Conservation (phyloP, 192 early-diverging fungal genomes). For the Linnemannia schmuckeri region DNA sequence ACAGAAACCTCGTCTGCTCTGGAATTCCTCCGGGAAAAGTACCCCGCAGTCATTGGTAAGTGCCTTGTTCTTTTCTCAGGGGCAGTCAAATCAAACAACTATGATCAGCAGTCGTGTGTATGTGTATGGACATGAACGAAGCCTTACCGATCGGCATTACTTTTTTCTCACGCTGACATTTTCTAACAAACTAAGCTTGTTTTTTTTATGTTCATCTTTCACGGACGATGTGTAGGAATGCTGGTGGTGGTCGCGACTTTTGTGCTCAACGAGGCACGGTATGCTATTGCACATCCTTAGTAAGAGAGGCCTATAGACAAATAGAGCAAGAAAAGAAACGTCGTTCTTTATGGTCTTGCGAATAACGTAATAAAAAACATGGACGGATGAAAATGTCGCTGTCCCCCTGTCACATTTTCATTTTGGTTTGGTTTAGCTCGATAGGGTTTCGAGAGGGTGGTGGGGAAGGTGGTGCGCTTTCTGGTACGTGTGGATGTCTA, state of each 20-base stretch:
- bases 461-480: not conserved
- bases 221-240: constrained; percentile 21
- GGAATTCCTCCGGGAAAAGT: constrained; percentile 23
- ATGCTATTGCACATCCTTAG: not conserved
- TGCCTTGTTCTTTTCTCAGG: not conserved
- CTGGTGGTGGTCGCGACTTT: constrained; percentile 39
- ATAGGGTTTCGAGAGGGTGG: no score
- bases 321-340: not conserved
- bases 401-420: no score
- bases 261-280: constrained; percentile 40
- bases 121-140: not conserved
- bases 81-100: not conserved
- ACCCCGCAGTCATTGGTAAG: constrained; percentile 43
- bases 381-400: not conserved
- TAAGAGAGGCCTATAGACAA: not conserved
- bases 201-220: not conserved
- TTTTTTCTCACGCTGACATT: not conserved
- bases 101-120: not conserved
- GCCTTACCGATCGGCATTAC: no score
- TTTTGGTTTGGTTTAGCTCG: no score
- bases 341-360: not conserved
- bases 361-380: not conserved
- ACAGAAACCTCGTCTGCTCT: constrained; percentile 10
- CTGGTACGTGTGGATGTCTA: constrained; percentile 21
- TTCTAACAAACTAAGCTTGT: not conserved